A percentile compares a stretch with the other conserved stretches of the same genome.
Conservation (phyloP, 2,329 filamentous ascomycete species). For the Dactylellina parvicollis region DNA sequence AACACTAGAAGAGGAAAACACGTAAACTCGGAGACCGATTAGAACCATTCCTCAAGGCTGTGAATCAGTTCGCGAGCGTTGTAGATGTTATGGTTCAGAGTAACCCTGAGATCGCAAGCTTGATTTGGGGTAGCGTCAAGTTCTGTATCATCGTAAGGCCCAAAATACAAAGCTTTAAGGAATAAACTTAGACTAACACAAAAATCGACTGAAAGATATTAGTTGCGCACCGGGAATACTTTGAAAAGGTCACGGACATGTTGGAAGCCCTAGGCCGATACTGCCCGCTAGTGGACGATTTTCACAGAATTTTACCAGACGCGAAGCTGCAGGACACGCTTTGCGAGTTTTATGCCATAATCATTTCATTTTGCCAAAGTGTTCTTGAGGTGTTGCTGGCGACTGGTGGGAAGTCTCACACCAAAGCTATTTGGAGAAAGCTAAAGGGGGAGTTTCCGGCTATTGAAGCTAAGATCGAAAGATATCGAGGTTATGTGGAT, state of each 20-base stretch:
- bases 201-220: neutral
- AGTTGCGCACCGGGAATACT: constrained; percentile 13
- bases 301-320: constrained; percentile 4
- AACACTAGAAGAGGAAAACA: neutral
- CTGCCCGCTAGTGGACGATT: constrained; percentile 19
- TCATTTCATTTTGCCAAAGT: neutral
- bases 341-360: constrained; percentile 21
- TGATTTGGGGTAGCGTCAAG: constrained; percentile 20
- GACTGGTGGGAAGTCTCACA: neutral
- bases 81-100: constrained; percentile 25
- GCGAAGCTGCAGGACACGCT: constrained; percentile 5
- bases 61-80: constrained; percentile 4
- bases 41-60: constrained; percentile 5
- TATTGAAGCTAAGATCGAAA: constrained; percentile 10
- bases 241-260: constrained; percentile 1
- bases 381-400: neutral
- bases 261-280: constrained; percentile 6
- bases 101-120: constrained; percentile 13
- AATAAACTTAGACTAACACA: neutral
- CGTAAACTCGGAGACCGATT: neutral
- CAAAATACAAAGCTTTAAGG: neutral
- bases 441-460: constrained; percentile 1
- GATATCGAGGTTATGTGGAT: constrained; percentile 10
- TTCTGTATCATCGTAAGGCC: constrained; percentile 9
- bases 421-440: neutral